Evolutionary conservation across 73 alveolate genomes (phyloP).

Genomic region (Paramecium sexaurelia): DNA sequence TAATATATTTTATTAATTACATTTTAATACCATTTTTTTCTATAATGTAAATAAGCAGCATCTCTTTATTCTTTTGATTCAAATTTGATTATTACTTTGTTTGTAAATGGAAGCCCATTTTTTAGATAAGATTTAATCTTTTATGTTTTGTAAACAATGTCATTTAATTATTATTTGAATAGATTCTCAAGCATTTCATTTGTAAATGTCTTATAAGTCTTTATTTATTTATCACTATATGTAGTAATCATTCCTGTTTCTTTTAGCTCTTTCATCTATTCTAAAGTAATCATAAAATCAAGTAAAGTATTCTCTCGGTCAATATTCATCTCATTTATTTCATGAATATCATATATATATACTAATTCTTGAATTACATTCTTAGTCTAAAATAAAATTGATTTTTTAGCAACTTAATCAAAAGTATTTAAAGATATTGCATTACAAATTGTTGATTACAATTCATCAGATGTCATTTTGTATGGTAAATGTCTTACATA

Average conservation of each 20-base stretch:
- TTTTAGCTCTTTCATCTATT: not conserved
- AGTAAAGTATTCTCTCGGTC: not conserved
- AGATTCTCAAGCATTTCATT: not conserved
- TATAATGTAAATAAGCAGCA: constrained; percentile 39
- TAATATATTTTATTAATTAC: not conserved
- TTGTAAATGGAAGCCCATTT: constrained; percentile 47
- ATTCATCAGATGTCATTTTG: constrained; percentile 42
- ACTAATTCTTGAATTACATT: not conserved
- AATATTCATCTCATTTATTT: constrained; percentile 3
- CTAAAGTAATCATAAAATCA: not conserved
- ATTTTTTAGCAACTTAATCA: not conserved
- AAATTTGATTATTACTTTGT: constrained; percentile 23
- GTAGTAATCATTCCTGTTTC: constrained; percentile 6
- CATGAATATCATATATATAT: constrained; percentile 43
- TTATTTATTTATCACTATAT: not conserved
- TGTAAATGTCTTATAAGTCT: not conserved
- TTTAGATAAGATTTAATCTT: constrained; percentile 12
- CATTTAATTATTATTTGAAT: constrained; percentile 25
- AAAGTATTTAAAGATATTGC: not conserved
- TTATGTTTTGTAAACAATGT: not conserved
- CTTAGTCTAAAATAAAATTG: not conserved
- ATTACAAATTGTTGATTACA: not conserved
- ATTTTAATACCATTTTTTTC: constrained; percentile 47
- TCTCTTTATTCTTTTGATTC: constrained; percentile 25
- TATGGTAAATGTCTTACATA: constrained; percentile 56